Conservation (phyloP, 75 land plant genomes). For the Pinus tabuliformis region DNA sequence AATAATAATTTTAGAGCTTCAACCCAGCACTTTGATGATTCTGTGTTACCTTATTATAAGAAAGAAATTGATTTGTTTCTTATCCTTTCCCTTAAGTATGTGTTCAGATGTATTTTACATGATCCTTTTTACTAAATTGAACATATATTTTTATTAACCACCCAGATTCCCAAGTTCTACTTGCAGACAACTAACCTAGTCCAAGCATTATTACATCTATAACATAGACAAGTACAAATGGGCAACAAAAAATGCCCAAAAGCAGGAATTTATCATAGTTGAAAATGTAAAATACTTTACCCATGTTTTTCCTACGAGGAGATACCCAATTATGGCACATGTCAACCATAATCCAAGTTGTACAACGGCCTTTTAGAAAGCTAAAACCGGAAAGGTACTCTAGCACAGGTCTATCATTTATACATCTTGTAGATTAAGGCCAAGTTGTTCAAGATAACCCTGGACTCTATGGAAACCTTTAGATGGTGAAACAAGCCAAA, state of each 20-base stretch:
- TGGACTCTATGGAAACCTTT: not conserved
- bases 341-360: not conserved
- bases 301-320: not conserved
- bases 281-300: not conserved
- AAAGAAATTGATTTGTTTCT: not conserved
- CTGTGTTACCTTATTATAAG: not conserved
- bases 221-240: no score
- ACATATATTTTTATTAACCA: not conserved
- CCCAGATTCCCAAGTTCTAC: not conserved
- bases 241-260: not conserved
- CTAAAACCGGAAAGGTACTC: not conserved
- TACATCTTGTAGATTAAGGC: not conserved
- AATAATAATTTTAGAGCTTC: not conserved
- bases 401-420: not conserved
- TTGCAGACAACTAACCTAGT: not conserved
- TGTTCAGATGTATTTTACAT: not conserved
- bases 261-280: not conserved
- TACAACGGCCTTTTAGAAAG: not conserved
- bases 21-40: not conserved
- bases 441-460: not conserved
- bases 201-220: no score
- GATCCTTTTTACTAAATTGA: not conserved
- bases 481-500: not conserved
- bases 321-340: not conserved
- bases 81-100: not conserved